Evolutionary conservation across 2,329 filamentous ascomycete species (phyloP).

Genomic region (Fusarium chlamydosporum): DNA sequence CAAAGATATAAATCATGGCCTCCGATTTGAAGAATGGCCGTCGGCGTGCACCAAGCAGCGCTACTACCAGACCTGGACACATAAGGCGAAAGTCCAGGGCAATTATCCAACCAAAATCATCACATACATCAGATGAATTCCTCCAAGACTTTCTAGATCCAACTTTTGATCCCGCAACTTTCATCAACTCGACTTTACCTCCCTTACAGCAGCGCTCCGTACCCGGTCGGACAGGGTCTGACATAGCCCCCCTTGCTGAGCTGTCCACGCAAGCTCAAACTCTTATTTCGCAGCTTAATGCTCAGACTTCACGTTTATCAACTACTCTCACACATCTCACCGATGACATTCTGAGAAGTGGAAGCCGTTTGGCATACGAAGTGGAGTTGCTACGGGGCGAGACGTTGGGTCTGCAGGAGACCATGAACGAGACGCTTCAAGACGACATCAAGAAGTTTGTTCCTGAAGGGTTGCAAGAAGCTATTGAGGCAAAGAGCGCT

Average conservation of each 20-base stretch:
- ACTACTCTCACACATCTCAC: slow-evolving; percentile 88
- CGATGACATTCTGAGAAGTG: slow-evolving; percentile 92
- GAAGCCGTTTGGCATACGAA: slow-evolving; percentile 90
- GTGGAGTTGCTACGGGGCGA: slow-evolving; percentile 94
- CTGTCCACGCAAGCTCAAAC: slow-evolving; percentile 85
- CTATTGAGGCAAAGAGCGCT: slow-evolving; percentile 47
- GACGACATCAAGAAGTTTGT: slow-evolving; percentile 81
- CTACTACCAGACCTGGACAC: slow-evolving; percentile 60
- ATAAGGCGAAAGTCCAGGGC: slow-evolving; percentile 57
- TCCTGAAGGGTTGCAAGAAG: slow-evolving; percentile 63
- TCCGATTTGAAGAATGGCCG: slow-evolving; percentile 55
- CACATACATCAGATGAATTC: slow-evolving; percentile 78
- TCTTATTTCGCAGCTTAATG: slow-evolving; percentile 88
- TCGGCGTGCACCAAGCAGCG: slow-evolving; percentile 64
- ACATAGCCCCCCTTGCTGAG: slow-evolving; percentile 75
- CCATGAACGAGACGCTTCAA: slow-evolving; percentile 78
- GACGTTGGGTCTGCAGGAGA: slow-evolving; percentile 83
- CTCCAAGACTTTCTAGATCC: slow-evolving; percentile 81
- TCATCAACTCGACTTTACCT: slow-evolving; percentile 85
- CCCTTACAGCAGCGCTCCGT: slow-evolving; percentile 67
- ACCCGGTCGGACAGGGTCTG: slow-evolving; percentile 43
- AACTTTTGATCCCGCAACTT: slow-evolving; percentile 85
- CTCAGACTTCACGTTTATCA: slow-evolving; percentile 87
- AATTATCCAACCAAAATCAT: slow-evolving; percentile 64
- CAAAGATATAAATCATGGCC: slow-evolving; percentile 43